phyloP scores from a whole-genome alignment of 2,329 filamentous ascomycete species.

The Epichloe amarillans region DNA sequence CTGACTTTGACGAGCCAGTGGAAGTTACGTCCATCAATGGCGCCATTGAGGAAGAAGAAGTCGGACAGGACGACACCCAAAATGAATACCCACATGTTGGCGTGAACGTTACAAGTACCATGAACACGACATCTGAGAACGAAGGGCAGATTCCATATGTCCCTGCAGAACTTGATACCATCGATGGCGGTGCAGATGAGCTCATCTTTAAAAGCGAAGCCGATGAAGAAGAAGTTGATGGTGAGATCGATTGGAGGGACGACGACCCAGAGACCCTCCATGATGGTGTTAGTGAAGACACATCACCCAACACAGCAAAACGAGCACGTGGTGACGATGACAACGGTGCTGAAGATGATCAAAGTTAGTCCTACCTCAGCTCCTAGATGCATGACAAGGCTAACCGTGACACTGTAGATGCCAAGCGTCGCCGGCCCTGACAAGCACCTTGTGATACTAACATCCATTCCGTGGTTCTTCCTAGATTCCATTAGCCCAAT shows the following conservation, averaged over 20 bases:
- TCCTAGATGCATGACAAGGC: neutral
- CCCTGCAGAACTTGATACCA: neutral
- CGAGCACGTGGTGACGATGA: conserved; percentile 9
- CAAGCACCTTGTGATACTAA: conserved; percentile 2
- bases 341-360: conserved; percentile 6
- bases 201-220: neutral
- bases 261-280: conserved; percentile 5
- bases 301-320: conserved; percentile 5
- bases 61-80: neutral
- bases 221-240: conserved; percentile 3
- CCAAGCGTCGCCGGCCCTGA: conserved; percentile 11
- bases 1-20: conserved; percentile 2
- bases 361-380: conserved; percentile 5
- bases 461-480: neutral
- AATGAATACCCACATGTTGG: neutral
- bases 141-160: conserved; percentile 19
- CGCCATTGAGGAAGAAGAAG: neutral
- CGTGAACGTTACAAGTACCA: conserved; percentile 1
- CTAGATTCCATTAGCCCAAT: neutral
- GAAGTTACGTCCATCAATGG: neutral
- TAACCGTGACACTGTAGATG: conserved; percentile 7
- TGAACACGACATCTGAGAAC: conserved; percentile 10
- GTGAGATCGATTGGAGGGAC: conserved; percentile 11
- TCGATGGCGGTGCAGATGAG: neutral
- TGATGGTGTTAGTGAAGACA: conserved; percentile 1